Conservation (phyloP, 1,139 yeast genomes). For the Candida glucosophila region DNA sequence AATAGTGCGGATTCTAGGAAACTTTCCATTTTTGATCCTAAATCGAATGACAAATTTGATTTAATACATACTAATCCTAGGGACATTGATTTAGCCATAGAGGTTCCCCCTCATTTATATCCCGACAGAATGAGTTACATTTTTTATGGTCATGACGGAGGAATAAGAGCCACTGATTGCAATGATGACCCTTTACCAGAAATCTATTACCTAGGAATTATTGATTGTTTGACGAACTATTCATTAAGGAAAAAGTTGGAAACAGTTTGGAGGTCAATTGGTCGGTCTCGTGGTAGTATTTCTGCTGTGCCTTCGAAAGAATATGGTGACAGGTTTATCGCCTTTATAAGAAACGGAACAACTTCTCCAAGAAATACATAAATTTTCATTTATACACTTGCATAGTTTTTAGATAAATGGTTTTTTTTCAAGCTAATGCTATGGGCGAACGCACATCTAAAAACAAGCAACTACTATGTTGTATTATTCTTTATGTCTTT, state of each 20-base stretch:
- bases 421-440: too few relatives aligned
- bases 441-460: too few relatives aligned
- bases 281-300: constrained; percentile 60
- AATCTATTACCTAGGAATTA: constrained; percentile 85
- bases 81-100: constrained; percentile 30
- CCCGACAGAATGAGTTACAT: constrained; percentile 44
- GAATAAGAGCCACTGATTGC: constrained; percentile 68
- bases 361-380: too few relatives aligned
- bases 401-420: too few relatives aligned
- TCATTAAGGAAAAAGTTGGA: constrained; percentile 70
- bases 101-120: constrained; percentile 37
- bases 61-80: constrained; percentile 42
- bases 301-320: constrained; percentile 88
- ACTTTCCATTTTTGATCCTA: constrained; percentile 42
- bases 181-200: constrained; percentile 54
- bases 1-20: constrained; percentile 30
- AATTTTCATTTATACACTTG: too few relatives aligned
- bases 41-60: constrained; percentile 30
- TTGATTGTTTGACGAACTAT: constrained; percentile 88
- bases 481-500: too few relatives aligned
- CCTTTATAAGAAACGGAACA: constrained; percentile 49
- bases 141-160: constrained; percentile 82
- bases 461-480: too few relatives aligned
- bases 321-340: constrained; percentile 79
- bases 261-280: constrained; percentile 75